These are phyloP conservation scores for Penicillium freii DNA, from an alignment of 2,329 filamentous ascomycete species.

Conservation along the genomic window DNA sequence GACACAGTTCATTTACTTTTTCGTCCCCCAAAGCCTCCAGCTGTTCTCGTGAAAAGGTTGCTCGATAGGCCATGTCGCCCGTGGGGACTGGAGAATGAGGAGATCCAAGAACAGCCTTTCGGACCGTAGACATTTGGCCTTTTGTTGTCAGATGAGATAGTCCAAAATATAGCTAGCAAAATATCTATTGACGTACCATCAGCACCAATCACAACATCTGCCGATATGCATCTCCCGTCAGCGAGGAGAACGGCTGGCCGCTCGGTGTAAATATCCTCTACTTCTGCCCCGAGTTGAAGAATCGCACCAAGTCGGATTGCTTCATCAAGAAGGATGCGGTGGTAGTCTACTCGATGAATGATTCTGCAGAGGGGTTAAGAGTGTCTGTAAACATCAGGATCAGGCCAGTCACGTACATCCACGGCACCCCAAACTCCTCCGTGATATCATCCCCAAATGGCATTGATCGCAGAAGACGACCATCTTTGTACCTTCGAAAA, in stretches of 20 bases:
- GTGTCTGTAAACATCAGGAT: background rate
- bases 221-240: constrained; percentile 6
- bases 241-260: constrained; percentile 6
- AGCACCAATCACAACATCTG: constrained; percentile 21
- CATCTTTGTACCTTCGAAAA: constrained; percentile 23
- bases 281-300: constrained; percentile 7
- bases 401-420: constrained; percentile 20
- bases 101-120: constrained; percentile 32
- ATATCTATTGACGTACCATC: constrained; percentile 14
- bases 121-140: constrained; percentile 19
- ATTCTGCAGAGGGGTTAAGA: constrained; percentile 12
- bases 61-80: constrained; percentile 63
- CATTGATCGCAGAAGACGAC: constrained; percentile 20
- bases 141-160: background rate
- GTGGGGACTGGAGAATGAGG: constrained; percentile 53
- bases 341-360: constrained; percentile 23
- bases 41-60: constrained; percentile 46
- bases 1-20: constrained; percentile 46
- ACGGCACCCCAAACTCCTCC: constrained; percentile 24
- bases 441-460: constrained; percentile 21
- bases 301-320: constrained; percentile 14
- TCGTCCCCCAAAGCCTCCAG: constrained; percentile 45
- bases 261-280: constrained; percentile 8
- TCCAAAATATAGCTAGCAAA: background rate
- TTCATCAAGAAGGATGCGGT: constrained; percentile 18